Evolutionary conservation across 2,329 filamentous ascomycete genomes (phyloP).

Genomic region (Dendrostoma leiphaemia): DNA sequence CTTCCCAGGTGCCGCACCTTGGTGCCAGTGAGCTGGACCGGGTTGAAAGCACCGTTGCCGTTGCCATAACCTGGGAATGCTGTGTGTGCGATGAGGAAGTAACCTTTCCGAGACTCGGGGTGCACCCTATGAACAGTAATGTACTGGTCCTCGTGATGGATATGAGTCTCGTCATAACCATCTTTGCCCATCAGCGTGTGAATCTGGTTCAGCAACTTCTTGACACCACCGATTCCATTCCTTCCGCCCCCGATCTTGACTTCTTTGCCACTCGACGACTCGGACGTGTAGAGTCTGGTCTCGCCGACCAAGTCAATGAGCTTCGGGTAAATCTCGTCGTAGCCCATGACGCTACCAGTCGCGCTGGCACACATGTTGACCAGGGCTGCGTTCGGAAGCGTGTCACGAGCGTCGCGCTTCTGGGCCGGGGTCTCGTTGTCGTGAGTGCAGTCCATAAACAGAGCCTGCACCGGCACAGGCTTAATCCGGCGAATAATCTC

Average conservation of each 20-base stretch:
- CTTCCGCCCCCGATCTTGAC: constrained; percentile 69
- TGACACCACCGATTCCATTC: constrained; percentile 84
- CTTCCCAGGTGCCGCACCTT: constrained; percentile 83
- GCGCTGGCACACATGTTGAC: constrained; percentile 96
- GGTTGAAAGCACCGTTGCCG: constrained; percentile 75
- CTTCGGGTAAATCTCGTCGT: constrained; percentile 93
- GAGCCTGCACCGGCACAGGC: constrained; percentile 82
- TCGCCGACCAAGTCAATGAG: constrained; percentile 93
- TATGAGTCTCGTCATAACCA: constrained; percentile 90
- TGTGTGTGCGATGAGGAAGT: constrained; percentile 94
- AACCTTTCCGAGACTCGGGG: constrained; percentile 85
- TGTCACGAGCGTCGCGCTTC: constrained; percentile 91
- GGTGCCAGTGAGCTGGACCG: constrained; percentile 79
- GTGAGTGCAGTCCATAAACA: constrained; percentile 99
- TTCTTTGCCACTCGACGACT: constrained; percentile 60
- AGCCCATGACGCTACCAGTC: constrained; percentile 95
- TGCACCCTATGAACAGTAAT: constrained; percentile 96
- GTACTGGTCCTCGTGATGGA: constrained; percentile 95
- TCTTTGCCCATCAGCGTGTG: constrained; percentile 95
- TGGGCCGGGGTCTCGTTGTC: constrained; percentile 97
- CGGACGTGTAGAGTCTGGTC: constrained; percentile 76
- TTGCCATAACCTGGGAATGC: constrained; percentile 90
- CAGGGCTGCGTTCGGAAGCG: constrained; percentile 87
- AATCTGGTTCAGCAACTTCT: constrained; percentile 91
- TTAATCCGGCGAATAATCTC: constrained; percentile 80